These are phyloP conservation scores for Carpinus viminea DNA, from an alignment of 306 rosid species.

Conservation along the genomic window DNA sequence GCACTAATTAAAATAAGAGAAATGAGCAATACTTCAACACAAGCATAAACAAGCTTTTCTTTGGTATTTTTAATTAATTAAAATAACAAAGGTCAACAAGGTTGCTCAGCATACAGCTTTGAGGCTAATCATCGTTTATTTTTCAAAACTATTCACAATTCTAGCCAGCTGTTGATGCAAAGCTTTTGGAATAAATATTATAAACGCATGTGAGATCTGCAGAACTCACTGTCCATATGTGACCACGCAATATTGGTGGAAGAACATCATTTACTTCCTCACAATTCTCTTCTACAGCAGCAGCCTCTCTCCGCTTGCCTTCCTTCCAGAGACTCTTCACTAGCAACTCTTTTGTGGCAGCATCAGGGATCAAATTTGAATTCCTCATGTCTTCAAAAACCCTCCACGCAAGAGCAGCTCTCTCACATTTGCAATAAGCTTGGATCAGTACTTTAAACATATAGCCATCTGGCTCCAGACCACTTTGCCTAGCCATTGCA, in stretches of 20 bases:
- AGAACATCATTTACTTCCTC: constrained; percentile 48
- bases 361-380: constrained; percentile 57
- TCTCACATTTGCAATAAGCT: constrained; percentile 77
- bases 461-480: constrained; percentile 65
- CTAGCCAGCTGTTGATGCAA: constrained; percentile 38
- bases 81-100: neutral
- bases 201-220: constrained; percentile 60
- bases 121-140: constrained; percentile 10
- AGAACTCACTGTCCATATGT: constrained; percentile 75
- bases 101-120: neutral
- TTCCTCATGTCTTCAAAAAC: constrained; percentile 70
- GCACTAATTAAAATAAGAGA: too few relatives aligned
- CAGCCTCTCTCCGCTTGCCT: constrained; percentile 81
- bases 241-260: constrained; percentile 62
- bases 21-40: neutral
- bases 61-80: neutral
- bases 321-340: constrained; percentile 87
- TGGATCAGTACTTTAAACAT: constrained; percentile 64
- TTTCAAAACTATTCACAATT: constrained; percentile 15
- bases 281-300: constrained; percentile 65
- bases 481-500: constrained; percentile 67
- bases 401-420: constrained; percentile 76
- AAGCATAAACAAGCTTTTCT: neutral
- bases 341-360: constrained; percentile 71
- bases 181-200: constrained; percentile 58